Conservation (phyloP, 2,329 filamentous ascomycete genomes). For the Cytospora piceicola region DNA sequence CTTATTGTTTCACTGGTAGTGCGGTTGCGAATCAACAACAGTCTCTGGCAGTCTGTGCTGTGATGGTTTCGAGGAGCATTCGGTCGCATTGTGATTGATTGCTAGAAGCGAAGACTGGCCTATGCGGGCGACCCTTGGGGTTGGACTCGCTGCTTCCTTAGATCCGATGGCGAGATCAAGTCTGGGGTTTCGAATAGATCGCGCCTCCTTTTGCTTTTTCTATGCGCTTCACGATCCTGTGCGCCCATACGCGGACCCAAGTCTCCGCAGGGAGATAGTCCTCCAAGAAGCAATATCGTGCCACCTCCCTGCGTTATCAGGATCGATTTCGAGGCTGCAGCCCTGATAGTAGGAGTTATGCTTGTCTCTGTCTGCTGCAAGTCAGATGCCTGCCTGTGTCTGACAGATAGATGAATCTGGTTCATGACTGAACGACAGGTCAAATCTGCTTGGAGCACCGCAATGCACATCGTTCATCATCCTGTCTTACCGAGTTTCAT, state of each 20-base stretch:
- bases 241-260: background rate
- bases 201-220: background rate
- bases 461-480: constrained; percentile 8
- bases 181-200: constrained; percentile 18
- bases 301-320: constrained; percentile 5
- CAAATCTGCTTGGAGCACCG: constrained; percentile 1
- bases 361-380: constrained; percentile 25
- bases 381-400: constrained; percentile 16
- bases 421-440: constrained; percentile 15
- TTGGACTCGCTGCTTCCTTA: background rate
- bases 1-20: background rate
- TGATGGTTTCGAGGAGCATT: background rate
- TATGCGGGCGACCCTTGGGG: background rate
- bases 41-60: background rate
- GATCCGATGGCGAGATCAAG: constrained; percentile 6
- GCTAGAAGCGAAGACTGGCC: background rate
- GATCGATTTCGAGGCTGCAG: background rate
- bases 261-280: background rate
- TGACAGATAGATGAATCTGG: constrained; percentile 26
- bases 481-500: constrained; percentile 16
- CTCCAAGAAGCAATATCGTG: constrained; percentile 8
- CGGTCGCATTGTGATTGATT: background rate
- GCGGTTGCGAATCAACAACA: background rate
- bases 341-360: background rate
- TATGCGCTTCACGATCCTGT: background rate